These are phyloP conservation scores for Saccharata proteae DNA, from an alignment of 2,329 filamentous ascomycete genomes.

Conservation along the genomic window DNA sequence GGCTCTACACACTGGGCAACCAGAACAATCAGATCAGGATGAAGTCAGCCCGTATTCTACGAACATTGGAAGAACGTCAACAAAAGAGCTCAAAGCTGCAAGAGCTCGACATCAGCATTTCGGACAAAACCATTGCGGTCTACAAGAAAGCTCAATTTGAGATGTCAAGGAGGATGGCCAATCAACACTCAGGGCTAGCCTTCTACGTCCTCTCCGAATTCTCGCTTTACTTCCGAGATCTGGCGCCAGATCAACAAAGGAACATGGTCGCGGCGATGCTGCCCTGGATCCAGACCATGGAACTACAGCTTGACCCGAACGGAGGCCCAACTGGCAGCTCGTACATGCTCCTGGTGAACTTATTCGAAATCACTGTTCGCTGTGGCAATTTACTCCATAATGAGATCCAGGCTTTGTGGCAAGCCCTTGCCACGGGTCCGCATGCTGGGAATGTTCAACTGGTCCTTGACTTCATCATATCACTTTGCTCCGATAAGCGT, in stretches of 20 bases:
- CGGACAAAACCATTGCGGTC: slow-evolving; percentile 94
- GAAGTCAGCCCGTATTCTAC: slow-evolving; percentile 71
- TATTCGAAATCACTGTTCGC: slow-evolving; percentile 92
- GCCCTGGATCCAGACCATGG: slow-evolving; percentile 91
- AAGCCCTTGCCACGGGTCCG: slow-evolving; percentile 84
- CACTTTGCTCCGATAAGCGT: slow-evolving; percentile 78
- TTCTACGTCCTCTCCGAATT: slow-evolving; percentile 96
- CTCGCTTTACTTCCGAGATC: slow-evolving; percentile 79
- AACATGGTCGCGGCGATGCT: slow-evolving; percentile 91
- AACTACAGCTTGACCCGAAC: slow-evolving; percentile 82
- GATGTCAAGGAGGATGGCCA: slow-evolving; percentile 79
- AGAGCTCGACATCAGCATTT: slow-evolving; percentile 96
- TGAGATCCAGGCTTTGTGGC: slow-evolving; percentile 95
- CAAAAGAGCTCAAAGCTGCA: slow-evolving; percentile 81
- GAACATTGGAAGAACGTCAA: slow-evolving; percentile 71
- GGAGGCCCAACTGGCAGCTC: slow-evolving; percentile 83
- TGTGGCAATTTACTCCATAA: slow-evolving; percentile 82
- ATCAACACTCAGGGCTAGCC: slow-evolving; percentile 76
- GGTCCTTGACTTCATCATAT: slow-evolving; percentile 92
- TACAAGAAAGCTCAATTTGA: slow-evolving; percentile 97
- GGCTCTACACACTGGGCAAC: slow-evolving; percentile 84
- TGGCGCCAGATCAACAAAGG: slow-evolving; percentile 70
- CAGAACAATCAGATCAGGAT: slow-evolving; percentile 80
- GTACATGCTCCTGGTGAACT: slow-evolving; percentile 87
- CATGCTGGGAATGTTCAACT: slow-evolving; percentile 89